Evolutionary conservation across 2,329 filamentous ascomycete species (phyloP), one percentile per base, ranked within the genome.

Genomic region (Trichoderma breve): DNA sequence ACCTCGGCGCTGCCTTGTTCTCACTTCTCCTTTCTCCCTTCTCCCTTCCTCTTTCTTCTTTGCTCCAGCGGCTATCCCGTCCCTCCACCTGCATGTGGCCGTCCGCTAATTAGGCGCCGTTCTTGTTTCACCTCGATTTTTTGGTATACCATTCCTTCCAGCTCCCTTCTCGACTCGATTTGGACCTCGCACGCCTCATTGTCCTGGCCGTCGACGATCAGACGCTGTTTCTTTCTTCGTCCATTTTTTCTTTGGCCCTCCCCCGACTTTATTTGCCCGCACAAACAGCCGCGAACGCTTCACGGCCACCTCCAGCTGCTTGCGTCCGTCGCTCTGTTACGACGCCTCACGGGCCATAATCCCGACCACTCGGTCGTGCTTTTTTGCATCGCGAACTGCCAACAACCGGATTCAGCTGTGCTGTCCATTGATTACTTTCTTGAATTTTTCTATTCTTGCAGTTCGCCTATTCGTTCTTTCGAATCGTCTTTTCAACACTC

Each of bases 361-460:
- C 28, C 62, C 39, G 61, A 73, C 70, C 76, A 77, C 77, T 64
- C 12, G 51, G 71, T 72, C 64, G 66, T 70, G 69, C 51, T 66
- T 68, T 66, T 68, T 73, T 63, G 57, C 67, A 71, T 70, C 70
- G 70, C 75, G 61, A 74, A 73, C 71, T 57, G 75, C 60, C 71
- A 73, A 73, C 73, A 69, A 75, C 76, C 81, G 85, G 84, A 86
- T 86, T 82, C 85, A 86, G 85, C 85, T 85, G 85, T 76, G 84
- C 85, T 86, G 85, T 86, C 84, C 84, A 80, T 73, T 75, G 72
- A 74, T 74, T 74, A 28, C 30, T 32, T 70, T 62, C 68, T 53
- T 62, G 51, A 66, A 68, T 71, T 32, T 9, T 73, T 71, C 74
- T 73, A 67, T 36, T 72, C 74, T 73, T 71, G 60, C 63, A 51